Percentiles rank a stretch among this genome's conserved stretches.
These are phyloP conservation scores for Didymella pinodella DNA, from an alignment of 2,329 filamentous ascomycete species.

Conservation along the genomic window DNA sequence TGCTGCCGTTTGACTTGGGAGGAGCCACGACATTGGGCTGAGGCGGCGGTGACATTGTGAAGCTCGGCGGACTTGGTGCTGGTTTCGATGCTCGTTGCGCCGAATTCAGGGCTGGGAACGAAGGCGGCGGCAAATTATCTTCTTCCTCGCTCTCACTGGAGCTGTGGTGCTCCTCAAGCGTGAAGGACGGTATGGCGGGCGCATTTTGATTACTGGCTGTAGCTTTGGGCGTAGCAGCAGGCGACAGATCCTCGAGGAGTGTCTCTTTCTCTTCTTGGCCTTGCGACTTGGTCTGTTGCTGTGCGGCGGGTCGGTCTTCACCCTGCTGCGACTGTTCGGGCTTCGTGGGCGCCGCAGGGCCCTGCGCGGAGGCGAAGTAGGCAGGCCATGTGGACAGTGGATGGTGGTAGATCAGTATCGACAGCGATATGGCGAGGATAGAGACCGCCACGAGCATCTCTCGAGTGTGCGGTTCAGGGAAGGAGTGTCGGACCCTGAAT, in stretches of 20 bases:
- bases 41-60: conserved; percentile 29
- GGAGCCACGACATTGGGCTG: conserved; percentile 29
- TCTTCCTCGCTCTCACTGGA: conserved; percentile 40
- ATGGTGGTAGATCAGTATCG: conserved; percentile 47
- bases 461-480: conserved; percentile 23
- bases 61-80: conserved; percentile 16
- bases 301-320: conserved; percentile 24
- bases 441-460: conserved; percentile 52
- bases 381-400: conserved; percentile 49
- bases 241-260: conserved; percentile 27
- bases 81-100: conserved; percentile 53
- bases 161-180: conserved; percentile 47
- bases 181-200: conserved; percentile 45
- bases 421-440: conserved; percentile 49
- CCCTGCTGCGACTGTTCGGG: conserved; percentile 30
- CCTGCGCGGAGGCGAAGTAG: conserved; percentile 25
- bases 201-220: conserved; percentile 24
- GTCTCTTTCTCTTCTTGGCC: conserved; percentile 10
- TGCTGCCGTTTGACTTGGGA: conserved; percentile 35
- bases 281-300: conserved; percentile 28
- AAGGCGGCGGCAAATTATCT: conserved; percentile 51
- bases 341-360: conserved; percentile 21
- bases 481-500: conserved; percentile 24
- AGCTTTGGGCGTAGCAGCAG: conserved; percentile 47
- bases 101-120: conserved; percentile 57